Conservation (phyloP, 2,329 filamentous ascomycete genomes). For the Magnaporthiopsis incrustans region DNA sequence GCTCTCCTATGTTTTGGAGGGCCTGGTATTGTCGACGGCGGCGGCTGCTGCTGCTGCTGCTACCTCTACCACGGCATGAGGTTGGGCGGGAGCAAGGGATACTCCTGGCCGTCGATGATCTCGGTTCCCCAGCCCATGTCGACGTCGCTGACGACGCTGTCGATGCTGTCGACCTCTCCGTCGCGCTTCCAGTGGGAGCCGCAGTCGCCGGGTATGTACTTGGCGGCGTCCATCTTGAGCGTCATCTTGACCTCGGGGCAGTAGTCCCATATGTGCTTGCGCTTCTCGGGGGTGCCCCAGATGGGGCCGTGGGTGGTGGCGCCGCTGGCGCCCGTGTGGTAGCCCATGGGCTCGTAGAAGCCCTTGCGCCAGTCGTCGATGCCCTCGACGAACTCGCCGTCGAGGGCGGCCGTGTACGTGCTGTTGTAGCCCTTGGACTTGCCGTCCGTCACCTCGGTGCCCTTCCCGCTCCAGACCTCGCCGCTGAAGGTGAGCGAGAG, state of each 20-base stretch:
- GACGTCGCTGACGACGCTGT: constrained; percentile 13
- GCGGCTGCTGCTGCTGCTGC: no score
- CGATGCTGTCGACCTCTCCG: constrained; percentile 3
- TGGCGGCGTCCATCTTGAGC: constrained; percentile 44
- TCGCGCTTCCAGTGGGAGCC: constrained; percentile 36
- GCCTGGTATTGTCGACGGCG: no score
- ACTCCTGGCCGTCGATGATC: constrained; percentile 31
- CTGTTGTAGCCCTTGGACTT: constrained; percentile 15
- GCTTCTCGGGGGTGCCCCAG: constrained; percentile 38
- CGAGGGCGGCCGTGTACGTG: constrained; percentile 20
- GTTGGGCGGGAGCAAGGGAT: constrained; percentile 29
- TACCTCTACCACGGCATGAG: constrained; percentile 27
- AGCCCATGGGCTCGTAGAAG: constrained; percentile 51
- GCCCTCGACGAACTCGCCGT: constrained; percentile 28
- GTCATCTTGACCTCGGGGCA: constrained; percentile 53
- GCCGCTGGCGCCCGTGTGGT: constrained; percentile 45
- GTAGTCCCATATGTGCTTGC: constrained; percentile 46
- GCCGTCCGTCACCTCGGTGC: constrained; percentile 15
- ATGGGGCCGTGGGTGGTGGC: constrained; percentile 33
- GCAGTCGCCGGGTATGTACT: constrained; percentile 41
- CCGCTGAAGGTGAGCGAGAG: constrained; percentile 41
- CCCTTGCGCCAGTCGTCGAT: constrained; percentile 44
- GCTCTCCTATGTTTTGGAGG: no score
- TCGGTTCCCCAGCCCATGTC: constrained; percentile 29
- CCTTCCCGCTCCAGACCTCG: constrained; percentile 34